Evolutionary conservation across 345 rosid species (phyloP).

Genomic region (Populus alba): DNA sequence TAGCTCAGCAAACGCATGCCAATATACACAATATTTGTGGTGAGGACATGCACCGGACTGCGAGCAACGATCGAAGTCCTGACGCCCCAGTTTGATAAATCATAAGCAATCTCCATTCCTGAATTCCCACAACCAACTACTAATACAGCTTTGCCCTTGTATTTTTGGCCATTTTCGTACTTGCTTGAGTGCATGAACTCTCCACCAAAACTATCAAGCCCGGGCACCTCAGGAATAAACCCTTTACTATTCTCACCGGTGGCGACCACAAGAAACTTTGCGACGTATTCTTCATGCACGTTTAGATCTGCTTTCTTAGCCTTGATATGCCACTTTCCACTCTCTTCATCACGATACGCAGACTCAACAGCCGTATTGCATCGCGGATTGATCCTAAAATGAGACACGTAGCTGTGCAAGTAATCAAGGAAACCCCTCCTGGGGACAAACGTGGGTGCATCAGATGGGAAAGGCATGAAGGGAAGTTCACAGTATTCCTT

Average conservation of each 20-base stretch:
- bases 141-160: constrained; percentile 10
- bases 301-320: background rate
- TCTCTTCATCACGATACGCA: background rate
- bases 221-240: constrained; percentile 12
- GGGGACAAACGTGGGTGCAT: constrained; percentile 4
- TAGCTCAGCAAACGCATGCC: constrained; percentile 30
- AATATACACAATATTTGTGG: constrained; percentile 15
- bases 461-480: constrained; percentile 1
- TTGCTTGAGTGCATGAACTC: constrained; percentile 12
- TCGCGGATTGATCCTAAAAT: background rate
- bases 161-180: constrained; percentile 12
- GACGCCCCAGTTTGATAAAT: constrained; percentile 2
- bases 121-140: constrained; percentile 34
- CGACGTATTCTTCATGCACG: constrained; percentile 4
- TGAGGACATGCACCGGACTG: constrained; percentile 23
- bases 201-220: constrained; percentile 21
- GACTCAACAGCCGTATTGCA: constrained; percentile 3
- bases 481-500: constrained; percentile 27
- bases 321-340: constrained; percentile 9
- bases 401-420: constrained; percentile 10
- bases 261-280: constrained; percentile 22
- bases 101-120: constrained; percentile 31
- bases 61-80: constrained; percentile 11
- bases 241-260: constrained; percentile 31
- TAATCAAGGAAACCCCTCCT: constrained; percentile 13